phyloP scores from a whole-genome alignment of 768 basidiomycete genomes.

The Brasilioporus rufonigricans region DNA sequence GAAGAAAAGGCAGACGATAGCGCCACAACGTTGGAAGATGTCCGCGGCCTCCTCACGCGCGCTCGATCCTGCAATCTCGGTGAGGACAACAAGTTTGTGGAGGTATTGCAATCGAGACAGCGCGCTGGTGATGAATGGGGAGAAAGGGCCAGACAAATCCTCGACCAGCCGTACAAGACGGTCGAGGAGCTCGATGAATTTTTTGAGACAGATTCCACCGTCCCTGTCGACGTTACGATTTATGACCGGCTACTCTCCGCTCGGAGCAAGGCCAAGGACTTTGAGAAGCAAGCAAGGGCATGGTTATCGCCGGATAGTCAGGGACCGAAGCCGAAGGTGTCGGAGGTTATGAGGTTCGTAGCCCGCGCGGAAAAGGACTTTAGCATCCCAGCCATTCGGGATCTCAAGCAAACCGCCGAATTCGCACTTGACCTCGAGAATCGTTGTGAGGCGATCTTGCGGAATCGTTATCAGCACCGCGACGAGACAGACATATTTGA shows the following conservation, averaged over 20 bases:
- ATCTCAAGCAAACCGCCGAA: conserved; percentile 67
- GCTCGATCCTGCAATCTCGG: conserved; percentile 68
- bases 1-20: conserved; percentile 70
- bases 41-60: conserved; percentile 67
- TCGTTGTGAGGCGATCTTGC: conserved; percentile 71
- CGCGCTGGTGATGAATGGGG: conserved; percentile 78
- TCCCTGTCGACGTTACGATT: conserved; percentile 69
- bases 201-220: conserved; percentile 56
- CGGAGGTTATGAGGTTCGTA: conserved; percentile 68
- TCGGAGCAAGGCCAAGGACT: conserved; percentile 70
- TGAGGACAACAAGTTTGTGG: conserved; percentile 61
- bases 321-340: conserved; percentile 56
- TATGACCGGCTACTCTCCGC: conserved; percentile 63
- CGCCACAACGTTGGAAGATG: conserved; percentile 68
- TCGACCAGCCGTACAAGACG: conserved; percentile 69
- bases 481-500: conserved; percentile 67
- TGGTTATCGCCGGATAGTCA: conserved; percentile 63
- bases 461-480: conserved; percentile 53
- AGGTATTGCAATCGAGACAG: conserved; percentile 61
- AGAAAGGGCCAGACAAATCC: conserved; percentile 57
- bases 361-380: conserved; percentile 76
- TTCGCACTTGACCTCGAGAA: conserved; percentile 77
- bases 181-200: conserved; percentile 77
- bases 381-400: conserved; percentile 60
- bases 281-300: conserved; percentile 71